Evolutionary conservation across 75 land plant species (phyloP).

Genomic region (Azolla pinnata): DNA sequence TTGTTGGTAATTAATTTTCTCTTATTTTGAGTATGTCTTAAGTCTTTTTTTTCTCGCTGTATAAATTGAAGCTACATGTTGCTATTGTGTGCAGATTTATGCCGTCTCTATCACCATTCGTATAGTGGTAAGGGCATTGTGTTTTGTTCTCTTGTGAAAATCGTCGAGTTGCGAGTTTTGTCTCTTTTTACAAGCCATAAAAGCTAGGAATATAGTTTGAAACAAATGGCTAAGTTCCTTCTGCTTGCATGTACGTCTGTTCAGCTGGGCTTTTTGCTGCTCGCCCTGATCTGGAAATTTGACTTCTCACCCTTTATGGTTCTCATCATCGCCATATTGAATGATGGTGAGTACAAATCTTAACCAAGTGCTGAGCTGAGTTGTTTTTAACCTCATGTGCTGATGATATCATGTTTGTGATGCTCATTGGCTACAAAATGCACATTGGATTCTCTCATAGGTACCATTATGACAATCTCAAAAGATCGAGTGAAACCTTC

Average conservation of each 20-base stretch:
- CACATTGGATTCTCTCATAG: slow-evolving; percentile 17
- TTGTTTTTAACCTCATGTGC: background rate
- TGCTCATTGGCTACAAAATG: too few relatives aligned
- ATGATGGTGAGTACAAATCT: slow-evolving; percentile 24
- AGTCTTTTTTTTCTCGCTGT: too few relatives aligned
- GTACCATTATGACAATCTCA: slow-evolving; percentile 54
- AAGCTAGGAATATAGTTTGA: too few relatives aligned
- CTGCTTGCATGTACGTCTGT: too few relatives aligned
- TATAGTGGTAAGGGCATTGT: slow-evolving; percentile 27
- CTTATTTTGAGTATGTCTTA: slow-evolving; percentile 6
- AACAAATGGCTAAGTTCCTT: too few relatives aligned
- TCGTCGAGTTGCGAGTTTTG: too few relatives aligned
- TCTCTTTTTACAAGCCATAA: too few relatives aligned
- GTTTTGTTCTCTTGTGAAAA: background rate
- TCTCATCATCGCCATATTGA: slow-evolving; percentile 38
- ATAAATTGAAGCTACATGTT: too few relatives aligned
- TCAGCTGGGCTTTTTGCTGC: slow-evolving; percentile 31
- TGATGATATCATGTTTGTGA: background rate
- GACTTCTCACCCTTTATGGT: slow-evolving; percentile 50
- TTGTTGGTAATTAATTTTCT: background rate
- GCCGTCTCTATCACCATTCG: slow-evolving; percentile 52
- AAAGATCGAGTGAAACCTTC: slow-evolving; percentile 51
- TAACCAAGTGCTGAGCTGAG: background rate
- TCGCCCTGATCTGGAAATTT: slow-evolving; percentile 39
- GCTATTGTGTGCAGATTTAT: slow-evolving; percentile 26